Evolutionary conservation across 768 basidiomycete genomes (phyloP), one percentile per base, ranked within the genome.

Genomic region (Cytidiella melzeri): DNA sequence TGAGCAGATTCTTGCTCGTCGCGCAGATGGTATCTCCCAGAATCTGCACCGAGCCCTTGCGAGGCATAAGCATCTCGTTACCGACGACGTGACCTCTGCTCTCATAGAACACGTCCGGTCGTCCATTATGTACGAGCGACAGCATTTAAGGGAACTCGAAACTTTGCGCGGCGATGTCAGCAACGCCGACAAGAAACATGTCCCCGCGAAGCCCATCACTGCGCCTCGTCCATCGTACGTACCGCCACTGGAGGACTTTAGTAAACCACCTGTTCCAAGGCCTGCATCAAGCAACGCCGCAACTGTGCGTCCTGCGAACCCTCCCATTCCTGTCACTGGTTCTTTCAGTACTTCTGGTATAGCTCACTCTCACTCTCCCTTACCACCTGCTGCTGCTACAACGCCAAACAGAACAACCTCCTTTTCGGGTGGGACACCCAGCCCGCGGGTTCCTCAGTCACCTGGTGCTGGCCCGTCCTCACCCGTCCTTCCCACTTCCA

Each of bases 41-140:
- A 94, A 97, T 58, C 74, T 99, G 15, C 93, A 96, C 58, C 80
- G 79, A 43, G 86, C 94, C 2, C 76, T 99, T 24, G 79, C 84
- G 30, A 80, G 80, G 1, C 92, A 99, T 66, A 90, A 87, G 51
- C 79, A 81, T 42, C 79, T 87, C 55, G 88, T 93, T 24, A 88
- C 95, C 47, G 89, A 94, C 48, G 96, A 99, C 64, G 77, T 97
- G 46, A 89, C 89, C 15, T 76, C 87, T 19, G 88, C 93, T 0
- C 71, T 98, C 46, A 81, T 98, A 41, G 92, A 97, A 65, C 92
- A 98, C 66, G 90, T 90, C 15, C 84, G 94, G 20, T 87, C 92
- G 15, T 84, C 85, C 23, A 81, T 98, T 58, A 81, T 93, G 74
- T 96, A 92, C 61, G 94, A 98, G 64, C 79, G 84, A 55, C 92